phyloP scores from a whole-genome alignment of 768 basidiomycete genomes.

The Glaciozyma antarctica region DNA sequence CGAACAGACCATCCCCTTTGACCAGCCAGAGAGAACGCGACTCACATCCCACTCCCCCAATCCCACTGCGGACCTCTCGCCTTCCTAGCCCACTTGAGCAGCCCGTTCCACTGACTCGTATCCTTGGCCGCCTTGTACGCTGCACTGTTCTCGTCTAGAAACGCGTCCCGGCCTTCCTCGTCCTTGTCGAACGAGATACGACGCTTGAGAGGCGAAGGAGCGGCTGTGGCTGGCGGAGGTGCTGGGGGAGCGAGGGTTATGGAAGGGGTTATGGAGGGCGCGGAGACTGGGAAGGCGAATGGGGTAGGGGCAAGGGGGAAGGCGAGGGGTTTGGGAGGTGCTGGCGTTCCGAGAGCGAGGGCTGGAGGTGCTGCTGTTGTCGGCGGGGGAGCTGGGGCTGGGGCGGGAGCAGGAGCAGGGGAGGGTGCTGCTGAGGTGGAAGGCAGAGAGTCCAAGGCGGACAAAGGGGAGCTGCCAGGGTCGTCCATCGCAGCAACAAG shows the following conservation, averaged over 20 bases:
- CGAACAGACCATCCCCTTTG: background rate
- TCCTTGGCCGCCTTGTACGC: conserved; percentile 3
- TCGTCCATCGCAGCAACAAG: too few species aligned
- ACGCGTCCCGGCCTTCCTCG: background rate
- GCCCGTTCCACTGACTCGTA: conserved; percentile 2
- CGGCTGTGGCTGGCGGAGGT: background rate
- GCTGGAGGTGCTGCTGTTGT: too few species aligned
- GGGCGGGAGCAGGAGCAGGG: too few species aligned
- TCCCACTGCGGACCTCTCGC: conserved; percentile 7
- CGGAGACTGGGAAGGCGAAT: too few species aligned
- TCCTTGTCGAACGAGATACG: background rate
- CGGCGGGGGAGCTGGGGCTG: too few species aligned
- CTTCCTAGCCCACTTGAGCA: background rate
- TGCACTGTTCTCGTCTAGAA: background rate
- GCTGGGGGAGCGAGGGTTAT: background rate
- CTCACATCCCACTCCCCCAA: conserved; percentile 5
- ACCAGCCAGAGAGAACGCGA: too few species aligned
- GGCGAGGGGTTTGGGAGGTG: too few species aligned
- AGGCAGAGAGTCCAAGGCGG: too few species aligned
- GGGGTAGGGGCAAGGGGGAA: too few species aligned
- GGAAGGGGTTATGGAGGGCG: background rate
- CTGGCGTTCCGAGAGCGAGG: too few species aligned
- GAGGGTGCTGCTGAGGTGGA: too few species aligned
- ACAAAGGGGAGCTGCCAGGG: too few species aligned
- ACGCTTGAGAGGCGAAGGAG: background rate